Evolutionary conservation across 2,329 filamentous ascomycete species (phyloP).

Genomic region (Mycosphaerelloides madeirae): DNA sequence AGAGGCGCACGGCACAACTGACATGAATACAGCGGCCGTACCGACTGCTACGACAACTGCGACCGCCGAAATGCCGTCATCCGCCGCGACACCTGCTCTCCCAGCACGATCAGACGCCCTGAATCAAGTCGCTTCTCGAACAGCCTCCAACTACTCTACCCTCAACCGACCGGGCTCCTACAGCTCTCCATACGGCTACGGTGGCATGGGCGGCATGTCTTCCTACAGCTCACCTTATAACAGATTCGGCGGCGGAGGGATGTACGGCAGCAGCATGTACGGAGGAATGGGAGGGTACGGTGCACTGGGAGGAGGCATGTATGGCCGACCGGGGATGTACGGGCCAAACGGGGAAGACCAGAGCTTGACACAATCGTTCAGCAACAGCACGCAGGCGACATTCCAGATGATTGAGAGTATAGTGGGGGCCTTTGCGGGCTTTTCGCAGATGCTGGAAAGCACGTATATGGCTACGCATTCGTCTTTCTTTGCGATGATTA

Average conservation of each 20-base stretch:
- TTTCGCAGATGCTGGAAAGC: slow-evolving; percentile 98
- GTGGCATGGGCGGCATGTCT: slow-evolving; percentile 38
- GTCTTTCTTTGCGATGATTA: slow-evolving; percentile 98
- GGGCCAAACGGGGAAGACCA: slow-evolving; percentile 73
- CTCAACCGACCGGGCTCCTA: slow-evolving; percentile 37
- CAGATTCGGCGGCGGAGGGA: slow-evolving; percentile 39
- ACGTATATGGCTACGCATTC: slow-evolving; percentile 99
- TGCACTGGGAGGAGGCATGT: slow-evolving; percentile 33
- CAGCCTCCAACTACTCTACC: slow-evolving; percentile 71
- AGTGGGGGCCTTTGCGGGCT: slow-evolving; percentile 92
- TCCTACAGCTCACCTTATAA: slow-evolving; percentile 41
- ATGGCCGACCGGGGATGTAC: slow-evolving; percentile 46
- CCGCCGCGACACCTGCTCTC: slow-evolving; percentile 58
- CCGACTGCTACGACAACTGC: slow-evolving; percentile 40
- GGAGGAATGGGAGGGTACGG: slow-evolving; percentile 29
- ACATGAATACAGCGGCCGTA: slow-evolving; percentile 39
- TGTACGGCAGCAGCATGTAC: slow-evolving; percentile 31
- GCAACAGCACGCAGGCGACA: slow-evolving; percentile 88
- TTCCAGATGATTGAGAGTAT: slow-evolving; percentile 98
- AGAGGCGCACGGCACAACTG: slow-evolving; percentile 17
- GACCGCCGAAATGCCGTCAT: slow-evolving; percentile 38
- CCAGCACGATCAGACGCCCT: slow-evolving; percentile 78
- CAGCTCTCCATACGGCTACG: slow-evolving; percentile 53
- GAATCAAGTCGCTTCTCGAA: slow-evolving; percentile 76
- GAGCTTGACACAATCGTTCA: slow-evolving; percentile 92